Base-by-base conservation (phyloP, 169 alveolate species). In the Eimeria maxima region DNA sequence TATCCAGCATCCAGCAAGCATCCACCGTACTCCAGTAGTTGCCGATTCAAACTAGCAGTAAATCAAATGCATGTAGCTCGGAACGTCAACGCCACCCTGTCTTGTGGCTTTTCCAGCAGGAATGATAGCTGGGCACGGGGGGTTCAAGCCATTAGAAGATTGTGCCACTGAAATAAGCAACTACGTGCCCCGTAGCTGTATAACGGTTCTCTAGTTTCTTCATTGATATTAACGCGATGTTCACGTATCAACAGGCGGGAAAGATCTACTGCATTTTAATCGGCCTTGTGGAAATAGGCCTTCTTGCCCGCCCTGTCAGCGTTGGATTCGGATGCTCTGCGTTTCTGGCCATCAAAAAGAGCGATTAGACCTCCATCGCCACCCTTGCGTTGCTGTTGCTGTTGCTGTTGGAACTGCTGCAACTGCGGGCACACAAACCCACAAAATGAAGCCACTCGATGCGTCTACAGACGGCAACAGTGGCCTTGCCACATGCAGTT, bases 301-400 rank as follows among this genome's bases (percentile, higher is more conserved):
- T 84, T 84, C 42, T 84, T 84, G 24, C n/a, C 10, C 42, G 92
- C 60, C 57, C 92, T 53, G 11, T 57, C 92, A 20, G 57, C 55
- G 27, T 67, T 44, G 14, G 92, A 57, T 44, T 84, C 92, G 11
- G 92, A 84, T 4, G 92, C 92, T 57, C 92, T 55, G 55, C 92
- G 92, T 57, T 84, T 84, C 92, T 84, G 92, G 78, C 92, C 92
- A 10, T 84, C 92, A n/a, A 84, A 84, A 29, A 84, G 92, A 20
- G 76, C 76, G 13, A 47, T 60, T 18, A 84, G 80, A 38, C 74
- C 78, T n/a, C 67, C 92, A 53, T 69, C 53, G 60, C 76, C 76
- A 8, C 42, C 60, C 13, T 47, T 65, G 44, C 67, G 92, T 33
- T 84, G 92, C 65, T 84, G 92, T 33, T 84, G 92, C 63, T 76